Evolutionary conservation across 1,284 basidiomycete genomes (phyloP), one percentile per base, ranked within the genome.

Genomic region (Irpex sp.): DNA sequence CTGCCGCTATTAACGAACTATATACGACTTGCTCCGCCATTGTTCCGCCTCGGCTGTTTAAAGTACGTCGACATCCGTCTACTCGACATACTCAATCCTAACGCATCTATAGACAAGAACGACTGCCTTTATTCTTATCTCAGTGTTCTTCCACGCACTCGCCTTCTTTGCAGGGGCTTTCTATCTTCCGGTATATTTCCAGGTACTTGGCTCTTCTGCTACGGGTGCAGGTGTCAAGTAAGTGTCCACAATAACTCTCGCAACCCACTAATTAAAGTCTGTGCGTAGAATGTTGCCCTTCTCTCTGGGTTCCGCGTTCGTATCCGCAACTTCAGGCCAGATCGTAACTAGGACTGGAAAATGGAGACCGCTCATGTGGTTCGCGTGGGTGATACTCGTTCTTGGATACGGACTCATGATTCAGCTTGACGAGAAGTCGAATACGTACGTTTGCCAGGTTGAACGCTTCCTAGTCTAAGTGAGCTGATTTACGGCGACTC

Each of bases 171-270:
- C 69, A 11, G 87, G 82, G 57, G 83, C 87, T 56, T 91, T 80
- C 71, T 92, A 92, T 67, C 80, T 93, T 9, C 91, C 92, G 0
- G 74, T 93, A 1, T 94, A 91, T 73, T 94, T 84, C 77, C 93
- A 94, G 76, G 83, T 88, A 0, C 81, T 93, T 4, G 93, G 93
- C 1, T 81, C 89, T 0, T 89, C 88, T 4, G 89, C 93, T 0
- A 91, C 90, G 0, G 81, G 81, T 67, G 85, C 92, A 21, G 93
- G 93, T 65, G 83, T 94, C 8, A 79, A 82, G 86, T 89, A 69
- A 69, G 81, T 58, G 13, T n/a, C 57, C 63, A 37, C 13, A 51
- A 48, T n/a, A 52, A 62, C 54, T 19, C 21, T 54, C 51, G 51
- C 17, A 31, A 51, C 62, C 3, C 5, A 26, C 34, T 34, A 57